Base-by-base conservation (phyloP, 2,329 filamentous ascomycete genomes). In the Escovopsis sp. region DNA sequence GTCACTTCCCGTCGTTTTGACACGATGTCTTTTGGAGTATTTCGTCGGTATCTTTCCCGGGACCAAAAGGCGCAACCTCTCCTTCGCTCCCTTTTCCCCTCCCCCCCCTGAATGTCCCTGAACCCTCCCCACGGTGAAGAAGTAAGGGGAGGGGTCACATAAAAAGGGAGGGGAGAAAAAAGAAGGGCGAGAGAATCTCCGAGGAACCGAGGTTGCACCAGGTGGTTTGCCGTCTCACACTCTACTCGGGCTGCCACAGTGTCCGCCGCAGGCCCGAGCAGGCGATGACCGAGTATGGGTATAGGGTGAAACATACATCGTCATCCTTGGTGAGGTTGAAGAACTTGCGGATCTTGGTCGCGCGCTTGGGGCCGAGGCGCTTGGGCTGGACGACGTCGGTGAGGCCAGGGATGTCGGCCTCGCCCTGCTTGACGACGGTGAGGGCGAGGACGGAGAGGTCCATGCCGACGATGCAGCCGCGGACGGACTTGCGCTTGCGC, bases 261-360 rank as follows among this genome's bases (percentile, higher is more conserved):
- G 55, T 63, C 54, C 60, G 55, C 52, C 61, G 65, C 65, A 69
- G 66, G 58, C 63, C 63, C 60, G 74, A 74, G 75, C 72, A 85
- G 81, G 82, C 73, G 75, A 83, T 76, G 77, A 81, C 69, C 59
- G 62, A 63, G 62, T 65, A 64, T 64, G 62, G 56, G 69, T 69
- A 64, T 63, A 69, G 64, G 63, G 60, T 63, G 67, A 60, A 60
- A 87, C 85, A 80, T 84, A 96, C 89, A 85, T 98, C 91, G 78
- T 98, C 91, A 82, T 96, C 88, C 88, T 96, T 96, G 85, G 82
- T 89, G 80, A 98, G 85, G 75, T 86, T 82, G 77, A 96, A 98
- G 84, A 98, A 98, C 68, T 81, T 83, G 72, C 89, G 86, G 75
- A 98, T 96, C 87, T 96, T 98, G 75, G 87, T 94, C 66, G 91